A percentile compares a stretch with the other conserved stretches of the same genome.
phyloP scores from a whole-genome alignment of 306 rosid genomes.

The Pachyrhizus erosus region DNA sequence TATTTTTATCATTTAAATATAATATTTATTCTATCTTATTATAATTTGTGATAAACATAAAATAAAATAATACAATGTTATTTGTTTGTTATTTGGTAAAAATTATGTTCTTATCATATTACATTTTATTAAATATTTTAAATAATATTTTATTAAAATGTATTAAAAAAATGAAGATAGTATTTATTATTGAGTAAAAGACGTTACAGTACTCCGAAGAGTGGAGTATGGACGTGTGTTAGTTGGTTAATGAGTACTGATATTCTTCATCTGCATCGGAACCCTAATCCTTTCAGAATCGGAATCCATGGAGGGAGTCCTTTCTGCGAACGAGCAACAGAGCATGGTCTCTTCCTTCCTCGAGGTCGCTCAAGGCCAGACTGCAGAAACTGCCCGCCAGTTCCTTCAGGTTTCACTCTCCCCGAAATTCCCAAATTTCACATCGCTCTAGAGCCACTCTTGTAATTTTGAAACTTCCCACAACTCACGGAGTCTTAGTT shows the following conservation, averaged over 20 bases:
- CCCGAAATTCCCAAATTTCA: neutral
- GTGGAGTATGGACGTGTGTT: neutral
- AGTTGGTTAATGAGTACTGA: neutral
- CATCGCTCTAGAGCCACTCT: neutral
- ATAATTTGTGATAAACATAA: no score
- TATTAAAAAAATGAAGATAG: no score
- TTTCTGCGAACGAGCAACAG: conserved; percentile 52
- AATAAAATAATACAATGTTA: no score
- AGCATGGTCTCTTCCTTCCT: conserved; percentile 56
- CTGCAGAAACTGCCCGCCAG: conserved; percentile 56
- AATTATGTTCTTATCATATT: no score
- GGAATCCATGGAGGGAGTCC: conserved; percentile 50
- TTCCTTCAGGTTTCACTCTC: conserved; percentile 50
- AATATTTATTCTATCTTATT: no score
- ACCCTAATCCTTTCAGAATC: conserved; percentile 35
- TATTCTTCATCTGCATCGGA: neutral
- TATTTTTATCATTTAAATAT: no score
- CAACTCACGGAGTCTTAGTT: neutral
- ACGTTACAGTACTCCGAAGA: neutral
- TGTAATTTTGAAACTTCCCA: neutral
- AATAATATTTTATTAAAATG: no score
- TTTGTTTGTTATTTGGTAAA: no score
- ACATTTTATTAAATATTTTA: no score
- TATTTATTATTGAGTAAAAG: neutral
- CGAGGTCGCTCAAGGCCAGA: conserved; percentile 62